Evolutionary conservation across 139 green algal species (phyloP).

Genomic region (Tetradesmus obliquus): DNA sequence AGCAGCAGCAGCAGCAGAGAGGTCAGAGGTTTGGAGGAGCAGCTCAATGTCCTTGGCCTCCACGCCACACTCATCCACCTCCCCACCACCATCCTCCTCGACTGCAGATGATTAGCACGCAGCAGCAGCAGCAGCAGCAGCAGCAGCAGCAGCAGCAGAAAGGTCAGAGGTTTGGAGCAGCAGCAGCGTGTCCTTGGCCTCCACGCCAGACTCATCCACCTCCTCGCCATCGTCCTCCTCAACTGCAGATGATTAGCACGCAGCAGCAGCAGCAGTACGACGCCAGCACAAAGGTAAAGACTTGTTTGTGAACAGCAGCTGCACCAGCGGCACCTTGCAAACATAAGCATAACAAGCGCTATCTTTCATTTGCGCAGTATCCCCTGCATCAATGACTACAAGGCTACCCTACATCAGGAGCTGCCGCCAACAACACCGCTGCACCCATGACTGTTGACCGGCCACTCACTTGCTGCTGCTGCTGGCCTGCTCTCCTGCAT

Average conservation of each 20-base stretch:
- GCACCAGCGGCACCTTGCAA: background rate
- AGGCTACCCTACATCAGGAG: too few relatives aligned
- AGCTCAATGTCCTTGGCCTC: slow-evolving; percentile 98
- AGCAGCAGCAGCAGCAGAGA: background rate
- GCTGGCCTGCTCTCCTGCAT: slow-evolving; percentile 10
- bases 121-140: slow-evolving; percentile 21
- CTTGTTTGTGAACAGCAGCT: background rate
- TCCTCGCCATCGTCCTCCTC: slow-evolving; percentile 91
- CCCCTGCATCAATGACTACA: too few relatives aligned
- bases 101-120: slow-evolving; percentile 11
- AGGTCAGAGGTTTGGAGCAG: background rate
- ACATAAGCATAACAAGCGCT: too few relatives aligned
- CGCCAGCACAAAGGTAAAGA: background rate
- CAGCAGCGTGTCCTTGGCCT: slow-evolving; percentile 92
- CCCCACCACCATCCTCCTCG: slow-evolving; percentile 88
- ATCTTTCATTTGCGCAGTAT: too few relatives aligned
- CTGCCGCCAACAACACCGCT: too few relatives aligned
- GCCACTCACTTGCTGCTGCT: slow-evolving; percentile 11
- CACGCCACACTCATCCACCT: slow-evolving; percentile 95
- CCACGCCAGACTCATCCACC: slow-evolving; percentile 95
- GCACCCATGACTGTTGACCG: too few relatives aligned
- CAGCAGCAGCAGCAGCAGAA: slow-evolving; percentile 30
- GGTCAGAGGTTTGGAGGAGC: background rate
- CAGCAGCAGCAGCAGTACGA: slow-evolving; percentile 13
- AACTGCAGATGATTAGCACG: slow-evolving; percentile 10